These are phyloP conservation scores for Brassica incana DNA, from an alignment of 345 rosid species.

Conservation along the genomic window DNA sequence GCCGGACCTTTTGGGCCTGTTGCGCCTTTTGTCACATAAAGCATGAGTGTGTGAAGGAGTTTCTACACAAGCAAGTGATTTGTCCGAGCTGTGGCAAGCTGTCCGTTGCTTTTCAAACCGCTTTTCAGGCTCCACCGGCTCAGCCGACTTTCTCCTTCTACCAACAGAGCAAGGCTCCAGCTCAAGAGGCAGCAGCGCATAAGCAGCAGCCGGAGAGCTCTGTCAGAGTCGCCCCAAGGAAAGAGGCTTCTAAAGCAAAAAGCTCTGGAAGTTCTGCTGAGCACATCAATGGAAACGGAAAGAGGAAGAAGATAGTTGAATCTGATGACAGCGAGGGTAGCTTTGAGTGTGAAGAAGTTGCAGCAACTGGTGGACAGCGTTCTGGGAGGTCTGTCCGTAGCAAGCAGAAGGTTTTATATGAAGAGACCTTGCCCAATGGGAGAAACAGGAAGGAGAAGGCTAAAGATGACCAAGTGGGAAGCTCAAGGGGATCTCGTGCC, in stretches of 20 bases:
- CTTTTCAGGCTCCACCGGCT: slow-evolving; percentile 39
- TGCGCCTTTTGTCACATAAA: slow-evolving; percentile 65
- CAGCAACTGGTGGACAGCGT: slow-evolving; percentile 43
- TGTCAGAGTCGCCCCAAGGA: slow-evolving; percentile 34
- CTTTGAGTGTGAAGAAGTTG: slow-evolving; percentile 47
- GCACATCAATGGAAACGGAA: slow-evolving; percentile 50
- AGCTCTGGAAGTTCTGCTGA: slow-evolving; percentile 15
- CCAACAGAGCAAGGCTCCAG: slow-evolving; percentile 48
- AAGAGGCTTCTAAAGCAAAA: slow-evolving; percentile 36
- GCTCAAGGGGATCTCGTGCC: slow-evolving; percentile 26
- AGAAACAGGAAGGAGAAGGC: slow-evolving; percentile 27
- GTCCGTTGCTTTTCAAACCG: slow-evolving; percentile 52
- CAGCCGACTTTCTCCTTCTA: slow-evolving; percentile 38
- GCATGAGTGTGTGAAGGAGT: slow-evolving; percentile 47
- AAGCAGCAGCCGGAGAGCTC: slow-evolving; percentile 39
- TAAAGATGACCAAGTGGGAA: slow-evolving; percentile 34
- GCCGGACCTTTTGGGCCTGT: slow-evolving; percentile 59
- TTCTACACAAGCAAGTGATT: slow-evolving; percentile 38
- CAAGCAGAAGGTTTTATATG: slow-evolving; percentile 65
- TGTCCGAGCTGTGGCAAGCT: slow-evolving; percentile 58
- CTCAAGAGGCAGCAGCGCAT: slow-evolving; percentile 38
- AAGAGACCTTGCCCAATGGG: slow-evolving; percentile 42
- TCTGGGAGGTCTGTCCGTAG: slow-evolving; percentile 68
- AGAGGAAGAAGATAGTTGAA: slow-evolving; percentile 50
- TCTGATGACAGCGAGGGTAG: slow-evolving; percentile 56